phyloP scores from a whole-genome alignment of 2,329 filamentous ascomycete genomes.

The Fusarium sterilihyphosum region DNA sequence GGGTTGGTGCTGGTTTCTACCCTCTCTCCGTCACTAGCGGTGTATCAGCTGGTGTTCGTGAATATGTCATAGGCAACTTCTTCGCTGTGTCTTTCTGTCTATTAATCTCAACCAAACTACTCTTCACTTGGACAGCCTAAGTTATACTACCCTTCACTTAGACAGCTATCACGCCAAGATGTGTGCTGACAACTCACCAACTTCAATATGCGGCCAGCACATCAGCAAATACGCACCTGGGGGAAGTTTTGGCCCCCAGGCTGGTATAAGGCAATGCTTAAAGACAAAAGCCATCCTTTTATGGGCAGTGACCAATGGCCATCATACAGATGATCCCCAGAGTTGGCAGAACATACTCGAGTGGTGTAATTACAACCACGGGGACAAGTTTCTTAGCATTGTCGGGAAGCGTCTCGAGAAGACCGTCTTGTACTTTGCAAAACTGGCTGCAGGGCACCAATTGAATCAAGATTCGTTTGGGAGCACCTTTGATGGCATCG shows the following conservation, averaged over 20 bases:
- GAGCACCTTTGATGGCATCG: too few species aligned
- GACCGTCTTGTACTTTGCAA: too few species aligned
- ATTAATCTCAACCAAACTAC: rapidly evolving
- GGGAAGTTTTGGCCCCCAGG: not conserved
- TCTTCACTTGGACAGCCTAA: too few species aligned
- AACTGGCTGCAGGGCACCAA: too few species aligned
- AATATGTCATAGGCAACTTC: not conserved
- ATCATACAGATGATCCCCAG: not conserved
- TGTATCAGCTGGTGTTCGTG: rapidly evolving
- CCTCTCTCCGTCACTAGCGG: not conserved
- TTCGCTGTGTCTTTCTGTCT: not conserved
- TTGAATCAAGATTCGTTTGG: too few species aligned
- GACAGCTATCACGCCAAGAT: not conserved
- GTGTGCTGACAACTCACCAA: not conserved
- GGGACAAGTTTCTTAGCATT: too few species aligned
- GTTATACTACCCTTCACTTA: rapidly evolving
- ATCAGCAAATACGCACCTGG: not conserved
- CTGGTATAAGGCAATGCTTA: not conserved
- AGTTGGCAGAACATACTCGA: not conserved
- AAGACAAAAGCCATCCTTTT: not conserved
- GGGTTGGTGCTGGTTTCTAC: not conserved
- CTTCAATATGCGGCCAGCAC: not conserved
- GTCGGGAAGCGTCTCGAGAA: too few species aligned
- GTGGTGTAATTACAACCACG: not conserved
- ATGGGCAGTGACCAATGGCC: not conserved